Evolutionary conservation across 2,329 filamentous ascomycete species (phyloP).

Genomic region (Venturia pyrina): DNA sequence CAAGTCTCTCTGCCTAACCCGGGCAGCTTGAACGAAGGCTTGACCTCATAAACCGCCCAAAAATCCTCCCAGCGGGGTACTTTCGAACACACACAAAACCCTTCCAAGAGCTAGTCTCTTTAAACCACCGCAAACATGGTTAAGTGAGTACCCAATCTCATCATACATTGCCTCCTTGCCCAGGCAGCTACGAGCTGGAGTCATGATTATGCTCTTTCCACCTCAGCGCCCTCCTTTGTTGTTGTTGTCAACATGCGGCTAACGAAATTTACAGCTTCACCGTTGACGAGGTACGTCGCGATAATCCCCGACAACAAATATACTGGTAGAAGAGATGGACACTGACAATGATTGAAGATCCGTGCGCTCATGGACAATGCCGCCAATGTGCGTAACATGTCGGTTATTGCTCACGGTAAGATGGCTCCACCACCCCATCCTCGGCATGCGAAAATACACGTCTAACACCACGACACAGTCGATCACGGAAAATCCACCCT

Average conservation of each 20-base stretch:
- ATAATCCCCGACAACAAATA: conserved; percentile 19
- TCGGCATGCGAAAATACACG: not conserved
- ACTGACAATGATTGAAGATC: conserved; percentile 42
- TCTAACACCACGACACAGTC: conserved; percentile 40
- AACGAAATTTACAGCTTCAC: conserved; percentile 64
- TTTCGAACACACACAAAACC: not conserved
- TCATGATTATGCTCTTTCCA: not conserved
- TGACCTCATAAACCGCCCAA: not conserved
- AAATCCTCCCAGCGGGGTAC: not conserved
- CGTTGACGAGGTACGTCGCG: conserved; percentile 65
- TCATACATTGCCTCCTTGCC: not conserved
- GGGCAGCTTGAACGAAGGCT: conserved; percentile 1
- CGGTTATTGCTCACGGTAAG: conserved; percentile 95
- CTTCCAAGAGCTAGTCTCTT: conserved; percentile 3
- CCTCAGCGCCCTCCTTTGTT: not conserved
- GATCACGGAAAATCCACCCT: conserved; percentile 99
- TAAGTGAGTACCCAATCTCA: conserved; percentile 63
- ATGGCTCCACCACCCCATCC: conserved; percentile 12
- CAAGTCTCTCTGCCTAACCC: not conserved
- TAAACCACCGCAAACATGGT: conserved; percentile 85
- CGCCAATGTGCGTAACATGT: conserved; percentile 83
- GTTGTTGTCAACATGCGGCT: not conserved
- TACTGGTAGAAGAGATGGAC: not conserved
- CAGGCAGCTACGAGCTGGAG: not conserved
- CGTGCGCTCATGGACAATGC: conserved; percentile 71